A percentile compares a stretch with the other conserved stretches of the same genome.
These are phyloP conservation scores for Xylaria bambusicola DNA, from an alignment of 495 filamentous ascomycete genomes.

Conservation along the genomic window DNA sequence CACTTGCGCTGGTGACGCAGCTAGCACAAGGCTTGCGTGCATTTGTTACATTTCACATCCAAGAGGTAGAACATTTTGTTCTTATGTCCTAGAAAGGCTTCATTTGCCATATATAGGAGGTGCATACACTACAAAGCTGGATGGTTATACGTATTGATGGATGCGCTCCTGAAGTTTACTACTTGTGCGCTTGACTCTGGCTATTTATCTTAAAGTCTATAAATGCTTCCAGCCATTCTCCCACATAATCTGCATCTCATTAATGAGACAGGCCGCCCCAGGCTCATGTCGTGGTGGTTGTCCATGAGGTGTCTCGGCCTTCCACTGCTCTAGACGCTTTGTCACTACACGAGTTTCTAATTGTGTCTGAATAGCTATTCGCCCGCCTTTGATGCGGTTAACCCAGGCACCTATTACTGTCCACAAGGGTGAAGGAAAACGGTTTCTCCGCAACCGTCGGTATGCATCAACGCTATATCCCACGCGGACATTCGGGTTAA, in stretches of 20 bases:
- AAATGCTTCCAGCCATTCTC: slow-evolving; percentile 78
- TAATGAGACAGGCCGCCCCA: slow-evolving; percentile 69
- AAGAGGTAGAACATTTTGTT: no score
- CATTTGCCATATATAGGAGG: no score
- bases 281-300: slow-evolving; percentile 47
- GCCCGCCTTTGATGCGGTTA: slow-evolving; percentile 60
- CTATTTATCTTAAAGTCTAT: slow-evolving; percentile 32
- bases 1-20: no score
- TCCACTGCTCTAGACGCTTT: slow-evolving; percentile 44
- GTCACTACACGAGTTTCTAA: slow-evolving; percentile 43
- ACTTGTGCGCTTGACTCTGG: neutral
- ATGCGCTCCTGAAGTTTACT: neutral
- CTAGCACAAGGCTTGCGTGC: no score
- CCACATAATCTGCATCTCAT: slow-evolving; percentile 83
- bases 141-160: no score
- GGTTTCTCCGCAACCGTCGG: slow-evolving; percentile 46
- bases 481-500: slow-evolving; percentile 80
- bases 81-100: no score
- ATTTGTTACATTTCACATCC: no score
- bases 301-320: slow-evolving; percentile 33
- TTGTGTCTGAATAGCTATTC: slow-evolving; percentile 33
- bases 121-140: no score
- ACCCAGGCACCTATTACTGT: slow-evolving; percentile 49
- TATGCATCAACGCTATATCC: slow-evolving; percentile 66
- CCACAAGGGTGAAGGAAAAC: slow-evolving; percentile 35